Evolutionary conservation across 208 protist genomes (phyloP).

Genomic region (Naegleria fowleri): DNA sequence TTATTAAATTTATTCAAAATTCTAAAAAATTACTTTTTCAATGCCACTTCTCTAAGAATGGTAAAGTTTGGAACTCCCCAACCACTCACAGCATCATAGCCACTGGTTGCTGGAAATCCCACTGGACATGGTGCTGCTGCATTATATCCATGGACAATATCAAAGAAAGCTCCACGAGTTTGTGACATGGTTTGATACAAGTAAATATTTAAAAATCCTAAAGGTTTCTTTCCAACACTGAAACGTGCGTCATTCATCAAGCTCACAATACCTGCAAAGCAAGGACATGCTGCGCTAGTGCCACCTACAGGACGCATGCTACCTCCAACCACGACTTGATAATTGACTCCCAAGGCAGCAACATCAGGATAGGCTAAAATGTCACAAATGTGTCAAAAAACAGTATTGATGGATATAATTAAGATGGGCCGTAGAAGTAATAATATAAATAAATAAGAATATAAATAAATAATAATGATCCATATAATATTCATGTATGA

Average conservation of each 20-base stretch:
- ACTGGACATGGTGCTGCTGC: slow-evolving; percentile 16
- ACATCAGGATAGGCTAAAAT: slow-evolving; percentile 28
- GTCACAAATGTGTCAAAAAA: no score
- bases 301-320: not conserved
- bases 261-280: slow-evolving; percentile 45
- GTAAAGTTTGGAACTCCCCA: slow-evolving; percentile 46
- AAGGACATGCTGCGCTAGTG: slow-evolving; percentile 32
- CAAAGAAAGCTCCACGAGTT: slow-evolving; percentile 38
- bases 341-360: not conserved
- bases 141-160: slow-evolving; percentile 50
- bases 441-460: no score
- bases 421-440: no score
- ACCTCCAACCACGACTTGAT: not conserved
- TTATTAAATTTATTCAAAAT: no score
- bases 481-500: no score
- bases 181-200: slow-evolving; percentile 40
- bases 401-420: no score
- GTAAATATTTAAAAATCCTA: slow-evolving; percentile 59
- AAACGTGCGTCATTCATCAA: slow-evolving; percentile 50
- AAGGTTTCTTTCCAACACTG: slow-evolving; percentile 34
- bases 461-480: no score
- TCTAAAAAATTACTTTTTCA: not conserved
- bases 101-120: slow-evolving; percentile 37
- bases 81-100: slow-evolving; percentile 52
- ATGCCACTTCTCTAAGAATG: not conserved